Base-by-base conservation (phyloP, 1,284 basidiomycete species). In the Rhodotorula sp. region DNA sequence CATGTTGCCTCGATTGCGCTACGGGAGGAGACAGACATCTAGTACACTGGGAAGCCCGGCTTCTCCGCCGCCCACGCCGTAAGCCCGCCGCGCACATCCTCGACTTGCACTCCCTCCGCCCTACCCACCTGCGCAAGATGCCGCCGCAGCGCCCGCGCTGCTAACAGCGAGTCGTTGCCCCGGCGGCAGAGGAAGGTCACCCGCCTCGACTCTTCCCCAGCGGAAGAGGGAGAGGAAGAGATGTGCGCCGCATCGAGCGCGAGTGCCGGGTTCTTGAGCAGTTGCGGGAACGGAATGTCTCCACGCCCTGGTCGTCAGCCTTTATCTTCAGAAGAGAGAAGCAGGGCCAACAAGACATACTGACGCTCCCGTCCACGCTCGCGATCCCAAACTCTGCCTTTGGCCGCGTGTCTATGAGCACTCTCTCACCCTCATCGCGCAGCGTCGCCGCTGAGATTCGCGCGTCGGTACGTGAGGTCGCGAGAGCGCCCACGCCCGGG, bases 161-260 rank as follows among this genome's bases (percentile, higher is more conserved):
- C 95, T 51, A 94, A 85, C 79, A 93, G 90, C 0, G 94, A 97
- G 81, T 98, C 96, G 80, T 97, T 98, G 1, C 96, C 95, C 32
- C 94, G 84, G 34, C 93, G 86, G 81, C 95, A 98, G 48, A 97
- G 81, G 36, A 97, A 84, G 69, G 87, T 85, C 68, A 87, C 80
- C 50, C 85, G 77, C 3, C 50, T 19, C 21, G n/a, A 59, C 72
- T 50, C 10, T 12, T 10, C 34, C 22, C 44, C 22, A 8, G 56
- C 19, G 6, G 48, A 22, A n/a, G 46, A 37, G 8, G 67, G 57
- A 4, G n/a, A n/a, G 25, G 75, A 65, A 72, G 69, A 65, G 29
- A 21, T 10, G 61, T 15, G 7, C 32, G 48, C 15, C 19, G 27
- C 22, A 36, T 51, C 21, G 44, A 67, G 63, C 4, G 32, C 66